Evolutionary conservation across 306 rosid species (phyloP).

Genomic region (Senna tora): DNA sequence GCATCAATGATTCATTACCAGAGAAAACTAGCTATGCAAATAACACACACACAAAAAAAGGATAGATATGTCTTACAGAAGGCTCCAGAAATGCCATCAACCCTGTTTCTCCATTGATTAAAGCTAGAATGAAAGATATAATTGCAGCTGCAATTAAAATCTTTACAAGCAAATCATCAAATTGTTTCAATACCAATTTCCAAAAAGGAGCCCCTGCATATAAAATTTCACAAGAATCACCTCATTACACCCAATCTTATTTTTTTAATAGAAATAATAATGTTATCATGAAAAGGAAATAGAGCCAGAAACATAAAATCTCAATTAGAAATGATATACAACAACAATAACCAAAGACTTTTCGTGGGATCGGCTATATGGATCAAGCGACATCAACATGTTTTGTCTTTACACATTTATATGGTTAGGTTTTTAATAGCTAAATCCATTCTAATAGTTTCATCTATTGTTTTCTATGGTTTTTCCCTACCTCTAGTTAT

Average conservation of each 20-base stretch:
- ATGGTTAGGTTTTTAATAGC: too few relatives aligned
- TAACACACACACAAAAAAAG: conserved; percentile 22
- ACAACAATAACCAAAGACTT: too few relatives aligned
- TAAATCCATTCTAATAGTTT: too few relatives aligned
- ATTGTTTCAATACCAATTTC: conserved; percentile 94
- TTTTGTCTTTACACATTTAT: too few relatives aligned
- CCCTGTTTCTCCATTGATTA: conserved; percentile 93
- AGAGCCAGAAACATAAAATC: conserved; percentile 26
- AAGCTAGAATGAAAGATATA: conserved; percentile 82
- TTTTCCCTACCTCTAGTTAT: too few relatives aligned
- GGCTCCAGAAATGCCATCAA: conserved; percentile 96
- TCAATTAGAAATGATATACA: conserved; percentile 30
- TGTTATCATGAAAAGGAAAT: conserved; percentile 7
- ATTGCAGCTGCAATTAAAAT: conserved; percentile 86
- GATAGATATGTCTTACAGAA: conserved; percentile 64
- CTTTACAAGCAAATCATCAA: conserved; percentile 96
- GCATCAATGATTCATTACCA: neutral
- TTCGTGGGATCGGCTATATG: too few relatives aligned
- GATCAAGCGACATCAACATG: too few relatives aligned
- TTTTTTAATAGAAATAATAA: conserved; percentile 6
- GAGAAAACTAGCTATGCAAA: conserved; percentile 23
- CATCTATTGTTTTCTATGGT: too few relatives aligned
- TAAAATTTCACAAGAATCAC: conserved; percentile 37
- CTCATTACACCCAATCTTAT: conserved; percentile 24
- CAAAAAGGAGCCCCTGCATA: conserved; percentile 89